Conservation (phyloP, 2,329 filamentous ascomycete species). For the Hymenoscyphus fructigenus region DNA sequence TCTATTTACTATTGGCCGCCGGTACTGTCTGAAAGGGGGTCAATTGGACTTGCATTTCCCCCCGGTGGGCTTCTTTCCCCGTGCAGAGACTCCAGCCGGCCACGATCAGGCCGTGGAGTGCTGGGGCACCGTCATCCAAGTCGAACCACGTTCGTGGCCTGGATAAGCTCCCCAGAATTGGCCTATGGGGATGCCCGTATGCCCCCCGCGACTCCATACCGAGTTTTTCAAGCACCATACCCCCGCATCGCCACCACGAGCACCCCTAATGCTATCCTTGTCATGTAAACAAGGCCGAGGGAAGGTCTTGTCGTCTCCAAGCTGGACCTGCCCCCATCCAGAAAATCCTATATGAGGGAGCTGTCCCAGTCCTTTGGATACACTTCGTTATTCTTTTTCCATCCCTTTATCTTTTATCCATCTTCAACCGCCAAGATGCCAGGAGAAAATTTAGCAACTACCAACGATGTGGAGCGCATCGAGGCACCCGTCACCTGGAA, state of each 20-base stretch:
- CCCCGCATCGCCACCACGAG: not conserved
- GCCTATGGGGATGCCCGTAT: not conserved
- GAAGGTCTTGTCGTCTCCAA: not conserved
- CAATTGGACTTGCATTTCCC: not conserved
- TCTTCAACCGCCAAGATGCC: conserved; percentile 1
- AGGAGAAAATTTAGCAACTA: conserved; percentile 17
- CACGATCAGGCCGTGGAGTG: not conserved
- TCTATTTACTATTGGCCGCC: not conserved
- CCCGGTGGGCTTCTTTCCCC: not conserved
- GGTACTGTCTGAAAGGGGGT: not conserved
- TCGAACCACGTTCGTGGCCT: not conserved
- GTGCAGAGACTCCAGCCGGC: not conserved
- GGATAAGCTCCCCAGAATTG: not conserved
- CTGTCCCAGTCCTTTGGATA: not conserved
- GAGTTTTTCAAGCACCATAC: not conserved
- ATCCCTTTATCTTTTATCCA: not conserved
- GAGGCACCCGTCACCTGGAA: conserved; percentile 68
- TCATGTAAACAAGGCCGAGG: conserved; percentile 6
- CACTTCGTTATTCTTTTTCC: not conserved
- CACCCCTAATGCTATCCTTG: not conserved
- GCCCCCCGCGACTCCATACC: not conserved
- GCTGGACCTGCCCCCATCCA: not conserved
- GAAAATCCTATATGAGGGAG: not conserved
- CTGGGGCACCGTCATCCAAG: not conserved
- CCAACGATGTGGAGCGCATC: conserved; percentile 54